Evolutionary conservation across 2,329 filamentous ascomycete genomes (phyloP).

Genomic region (Lachnellula subtilissima): DNA sequence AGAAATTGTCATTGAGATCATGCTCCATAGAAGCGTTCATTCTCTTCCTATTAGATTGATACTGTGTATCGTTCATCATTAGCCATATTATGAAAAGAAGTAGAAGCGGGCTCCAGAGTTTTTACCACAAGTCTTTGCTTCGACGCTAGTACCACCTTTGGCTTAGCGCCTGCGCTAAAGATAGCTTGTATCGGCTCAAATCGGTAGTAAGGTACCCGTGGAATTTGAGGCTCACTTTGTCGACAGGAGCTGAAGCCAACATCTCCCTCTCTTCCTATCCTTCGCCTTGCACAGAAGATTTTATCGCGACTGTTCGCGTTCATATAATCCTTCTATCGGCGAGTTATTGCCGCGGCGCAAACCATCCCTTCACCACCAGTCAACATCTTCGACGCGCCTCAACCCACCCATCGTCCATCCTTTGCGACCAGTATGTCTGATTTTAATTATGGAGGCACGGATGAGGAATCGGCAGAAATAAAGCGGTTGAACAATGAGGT

Average conservation of each 20-base stretch:
- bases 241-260: too few species aligned
- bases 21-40: slow-evolving; percentile 49
- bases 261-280: not conserved
- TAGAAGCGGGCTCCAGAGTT: not conserved
- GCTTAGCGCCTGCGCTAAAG: not conserved
- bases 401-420: not conserved
- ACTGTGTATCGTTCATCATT: slow-evolving; percentile 54
- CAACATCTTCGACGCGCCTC: too few species aligned
- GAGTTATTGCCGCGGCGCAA: not conserved
- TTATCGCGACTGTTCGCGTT: not conserved
- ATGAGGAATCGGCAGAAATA: slow-evolving; percentile 79
- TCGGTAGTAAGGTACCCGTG: not conserved
- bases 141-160: not conserved
- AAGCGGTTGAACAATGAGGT: slow-evolving; percentile 73
- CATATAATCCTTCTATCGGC: not conserved
- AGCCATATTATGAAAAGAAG: slow-evolving; percentile 40
- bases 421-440: slow-evolving; percentile 54
- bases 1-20: slow-evolving; percentile 61
- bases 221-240: not conserved
- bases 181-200: too few species aligned
- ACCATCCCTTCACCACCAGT: too few species aligned
- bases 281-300: not conserved
- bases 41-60: slow-evolving; percentile 65
- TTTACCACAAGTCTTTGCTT: not conserved
- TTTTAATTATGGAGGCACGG: slow-evolving; percentile 66